Base-by-base conservation (phyloP, 257 asterid genomes). In the Przewalskia tangutica region DNA sequence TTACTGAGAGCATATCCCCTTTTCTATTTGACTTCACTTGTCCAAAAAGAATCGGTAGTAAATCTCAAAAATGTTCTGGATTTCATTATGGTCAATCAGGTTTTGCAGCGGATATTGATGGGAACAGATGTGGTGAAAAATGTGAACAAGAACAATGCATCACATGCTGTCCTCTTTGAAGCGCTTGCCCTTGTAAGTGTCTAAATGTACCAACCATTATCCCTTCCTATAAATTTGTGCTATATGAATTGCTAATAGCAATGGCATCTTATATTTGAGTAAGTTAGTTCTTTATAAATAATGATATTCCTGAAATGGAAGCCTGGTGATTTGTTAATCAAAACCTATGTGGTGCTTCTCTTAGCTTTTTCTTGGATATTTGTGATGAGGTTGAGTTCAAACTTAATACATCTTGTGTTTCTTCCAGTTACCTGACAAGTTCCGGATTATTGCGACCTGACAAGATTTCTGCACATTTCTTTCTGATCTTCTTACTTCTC, bases 91-190 rank as follows among this genome's bases (percentile, higher is more conserved):
- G 71, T 81, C 76, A 53, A 78, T 81, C 88, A 96, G 99, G 99
- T 97, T 85, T 86, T 97, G 85, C 99, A 97, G 83, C 89, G 98
- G 93, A 93, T 96, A 86, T 91, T 96, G 62, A 92, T 96, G 98
- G 99, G 98, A 87, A 96, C 99, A 59, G 99, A 96, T 85, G 99
- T 96, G 63, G 99, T 96, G 90, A 96, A 96, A 89, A 96, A 96
- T 87, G 99, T 96, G 87, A 96, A 96, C 93, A 96, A 96, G 92
- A 96, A 96, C 85, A 96, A 96, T 88, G 99, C 99, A 70, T 96
- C 99, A 40, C 99, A 96, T 89, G 99, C 99, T 85, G 99, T 96
- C 85, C 98, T 96, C 80, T 96, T 96, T 79, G 99, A 96, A 90
- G 98, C 99, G 77, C 99, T 96, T 91, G 95, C 98, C 76, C 98